Conservation (phyloP, 192 early-diverging fungal species). For the Spizellomyces punctatus region DNA sequence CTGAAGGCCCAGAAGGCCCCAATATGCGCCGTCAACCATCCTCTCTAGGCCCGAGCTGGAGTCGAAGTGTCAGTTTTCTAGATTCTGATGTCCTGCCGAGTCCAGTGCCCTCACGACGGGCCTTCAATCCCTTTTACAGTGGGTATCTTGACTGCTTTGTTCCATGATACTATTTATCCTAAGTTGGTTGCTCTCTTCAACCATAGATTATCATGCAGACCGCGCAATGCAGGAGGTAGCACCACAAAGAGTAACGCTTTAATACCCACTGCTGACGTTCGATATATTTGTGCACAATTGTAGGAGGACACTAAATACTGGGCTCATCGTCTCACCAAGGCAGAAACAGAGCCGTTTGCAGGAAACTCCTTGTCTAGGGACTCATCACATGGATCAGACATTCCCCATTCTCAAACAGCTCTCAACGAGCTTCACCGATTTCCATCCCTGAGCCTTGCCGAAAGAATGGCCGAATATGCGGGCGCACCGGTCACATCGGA, state of each 20-base stretch:
- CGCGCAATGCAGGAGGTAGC: constrained; percentile 28
- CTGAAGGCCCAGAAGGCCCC: too few relatives aligned
- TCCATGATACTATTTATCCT: background rate
- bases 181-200: background rate
- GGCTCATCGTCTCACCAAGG: constrained; percentile 26
- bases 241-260: background rate
- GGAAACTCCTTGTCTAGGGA: constrained; percentile 27
- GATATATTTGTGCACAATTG: background rate
- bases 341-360: background rate
- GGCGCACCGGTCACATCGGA: constrained; percentile 57
- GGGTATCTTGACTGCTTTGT: constrained; percentile 11
- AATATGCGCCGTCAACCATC: background rate
- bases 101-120: constrained; percentile 13
- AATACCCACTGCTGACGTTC: background rate
- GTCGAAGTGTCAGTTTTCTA: constrained; percentile 11
- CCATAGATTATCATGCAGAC: constrained; percentile 32
- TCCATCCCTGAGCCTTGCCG: constrained; percentile 48
- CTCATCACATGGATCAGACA: background rate
- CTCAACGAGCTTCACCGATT: constrained; percentile 26
- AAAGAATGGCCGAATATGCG: constrained; percentile 52
- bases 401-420: constrained; percentile 5
- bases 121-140: constrained; percentile 36
- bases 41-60: background rate
- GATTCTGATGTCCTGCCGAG: constrained; percentile 13
- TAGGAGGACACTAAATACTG: constrained; percentile 42